Percentiles rank a stretch among this genome's conserved stretches.
These are phyloP conservation scores for Triangularia setosa DNA, from an alignment of 2,329 filamentous ascomycete genomes.

Conservation along the genomic window DNA sequence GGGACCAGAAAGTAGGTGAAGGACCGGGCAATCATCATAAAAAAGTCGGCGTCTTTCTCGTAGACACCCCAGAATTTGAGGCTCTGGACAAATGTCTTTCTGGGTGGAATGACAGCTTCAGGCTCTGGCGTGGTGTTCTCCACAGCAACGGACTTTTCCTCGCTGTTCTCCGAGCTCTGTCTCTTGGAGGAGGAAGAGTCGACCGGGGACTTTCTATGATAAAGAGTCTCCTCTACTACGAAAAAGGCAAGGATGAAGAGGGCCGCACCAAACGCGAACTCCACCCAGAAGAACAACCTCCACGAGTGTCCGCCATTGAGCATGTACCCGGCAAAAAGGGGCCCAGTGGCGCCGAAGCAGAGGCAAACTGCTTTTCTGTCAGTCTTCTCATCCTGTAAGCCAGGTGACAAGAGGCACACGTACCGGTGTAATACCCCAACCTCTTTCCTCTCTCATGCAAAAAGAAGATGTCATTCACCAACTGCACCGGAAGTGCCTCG, in stretches of 20 bases:
- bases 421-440: conserved; percentile 54
- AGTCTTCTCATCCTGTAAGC: conserved; percentile 11
- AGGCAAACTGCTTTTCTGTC: conserved; percentile 39
- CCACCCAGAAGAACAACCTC: conserved; percentile 57
- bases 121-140: neutral
- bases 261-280: conserved; percentile 43
- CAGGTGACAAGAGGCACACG: conserved; percentile 10
- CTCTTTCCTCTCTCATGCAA: conserved; percentile 43
- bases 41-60: conserved; percentile 39
- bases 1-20: conserved; percentile 43
- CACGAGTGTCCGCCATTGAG: conserved; percentile 53
- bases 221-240: conserved; percentile 25
- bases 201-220: conserved; percentile 16
- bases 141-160: conserved; percentile 10
- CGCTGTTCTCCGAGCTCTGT: conserved; percentile 8
- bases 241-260: conserved; percentile 25
- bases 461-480: conserved; percentile 40
- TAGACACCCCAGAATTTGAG: conserved; percentile 39
- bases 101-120: conserved; percentile 26
- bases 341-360: conserved; percentile 49
- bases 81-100: conserved; percentile 38
- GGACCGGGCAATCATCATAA: conserved; percentile 39
- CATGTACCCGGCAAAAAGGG: conserved; percentile 57
- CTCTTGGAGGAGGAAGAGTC: neutral
- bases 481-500: conserved; percentile 38